These are phyloP conservation scores for Cymbopogon flexuosus DNA, from an alignment of 202 grass and related monocot genomes.

Conservation along the genomic window DNA sequence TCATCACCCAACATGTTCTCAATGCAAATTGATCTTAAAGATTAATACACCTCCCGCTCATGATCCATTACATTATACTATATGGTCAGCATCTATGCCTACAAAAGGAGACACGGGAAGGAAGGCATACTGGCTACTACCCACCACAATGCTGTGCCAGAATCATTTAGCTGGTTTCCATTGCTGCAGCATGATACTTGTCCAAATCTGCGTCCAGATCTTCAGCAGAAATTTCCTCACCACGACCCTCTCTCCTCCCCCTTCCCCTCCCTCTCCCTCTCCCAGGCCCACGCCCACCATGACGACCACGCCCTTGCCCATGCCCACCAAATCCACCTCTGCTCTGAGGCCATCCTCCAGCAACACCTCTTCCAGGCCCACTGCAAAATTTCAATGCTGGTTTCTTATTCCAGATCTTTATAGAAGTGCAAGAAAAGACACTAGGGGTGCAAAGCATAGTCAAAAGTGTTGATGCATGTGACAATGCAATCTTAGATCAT, in stretches of 20 bases:
- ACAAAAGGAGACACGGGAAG: not conserved
- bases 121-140: not conserved
- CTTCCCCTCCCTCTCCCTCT: not conserved
- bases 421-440: not conserved
- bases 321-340: constrained; percentile 17
- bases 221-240: constrained; percentile 39
- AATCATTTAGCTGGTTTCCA: constrained; percentile 47
- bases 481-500: not conserved
- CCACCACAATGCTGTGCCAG: not conserved
- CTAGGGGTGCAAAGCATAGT: not conserved
- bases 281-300: not conserved
- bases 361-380: constrained; percentile 26
- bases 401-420: not conserved
- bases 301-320: too few relatives aligned
- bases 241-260: constrained; percentile 17
- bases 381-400: constrained; percentile 30
- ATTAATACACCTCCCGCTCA: not conserved
- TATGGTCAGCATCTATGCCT: constrained; percentile 13
- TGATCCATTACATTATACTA: not conserved
- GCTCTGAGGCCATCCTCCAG: constrained; percentile 13
- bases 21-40: not conserved
- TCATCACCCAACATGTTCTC: not conserved
- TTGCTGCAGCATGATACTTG: constrained; percentile 50
- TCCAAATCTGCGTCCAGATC: constrained; percentile 54
- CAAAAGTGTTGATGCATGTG: not conserved